Base-by-base conservation (phyloP, 176 grass and related monocot genomes). In the Leersia perrieri region DNA sequence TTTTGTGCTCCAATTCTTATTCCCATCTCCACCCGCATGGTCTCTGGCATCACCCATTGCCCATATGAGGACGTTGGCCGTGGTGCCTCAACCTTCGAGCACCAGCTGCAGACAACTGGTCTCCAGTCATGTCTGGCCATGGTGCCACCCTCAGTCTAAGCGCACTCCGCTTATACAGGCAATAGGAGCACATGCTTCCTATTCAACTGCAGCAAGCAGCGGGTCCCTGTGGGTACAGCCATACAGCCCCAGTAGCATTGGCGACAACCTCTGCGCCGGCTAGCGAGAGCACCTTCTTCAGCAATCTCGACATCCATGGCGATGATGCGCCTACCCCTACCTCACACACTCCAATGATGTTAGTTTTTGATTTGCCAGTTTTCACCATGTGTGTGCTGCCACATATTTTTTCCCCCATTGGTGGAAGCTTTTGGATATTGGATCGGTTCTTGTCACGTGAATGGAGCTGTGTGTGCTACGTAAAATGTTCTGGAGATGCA, bases 291-390 rank as follows among this genome's bases (percentile, higher is more conserved):
- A 85, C 89, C 66, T 87, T 87, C 39, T 77, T 94, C 39, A 90
- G 85, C 32, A 86, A 87, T 53, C 85, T 94, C 74, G 95, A 97
- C 41, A 92, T 94, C 83, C 89, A 94, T 51, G 86, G 76, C 31
- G 92, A 92, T 13, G 92, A 92, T 7, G 92, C 88, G 63, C n/a
- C n/a, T n/a, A n/a, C n/a, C n/a, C 85, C 92, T 0, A 90, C 92
- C 18, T 84, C 92, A 65, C 85, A 92, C 73, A 83, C 78, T 18
- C 73, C 92, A 60, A 71, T 83, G 14, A 94, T 88, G 95, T 97
- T 42, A 41, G 87, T 44, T 30, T 61, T 83, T 60, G 8, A 34
- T n/a, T 60, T 80, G 65, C 12, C 47, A 69, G 31, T 38, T 36
- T 33, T 63, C 28, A 6, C 38, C 47, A 42, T 42, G 5, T 38